Conservation (phyloP, 202 grass and related monocot species). For the Schoenoplectus triqueter region DNA sequence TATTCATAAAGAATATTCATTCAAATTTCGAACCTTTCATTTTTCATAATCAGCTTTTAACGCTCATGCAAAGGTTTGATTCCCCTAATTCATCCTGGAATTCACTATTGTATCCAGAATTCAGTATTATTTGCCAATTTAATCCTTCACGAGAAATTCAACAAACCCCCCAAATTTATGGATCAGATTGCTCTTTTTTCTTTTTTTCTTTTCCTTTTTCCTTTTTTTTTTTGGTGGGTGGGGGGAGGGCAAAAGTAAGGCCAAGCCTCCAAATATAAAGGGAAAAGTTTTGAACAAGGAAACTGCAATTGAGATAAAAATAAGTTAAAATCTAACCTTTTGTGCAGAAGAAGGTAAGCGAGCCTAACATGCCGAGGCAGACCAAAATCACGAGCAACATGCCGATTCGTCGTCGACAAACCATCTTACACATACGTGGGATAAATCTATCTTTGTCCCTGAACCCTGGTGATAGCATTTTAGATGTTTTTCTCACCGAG, state of each 20-base stretch:
- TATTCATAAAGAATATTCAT: too few relatives aligned
- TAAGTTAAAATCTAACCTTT: constrained; percentile 44
- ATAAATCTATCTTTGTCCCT: constrained; percentile 46
- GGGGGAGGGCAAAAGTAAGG: neutral
- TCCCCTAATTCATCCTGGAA: neutral
- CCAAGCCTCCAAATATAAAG: neutral
- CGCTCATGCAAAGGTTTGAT: neutral
- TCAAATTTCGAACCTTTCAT: too few relatives aligned
- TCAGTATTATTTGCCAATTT: neutral
- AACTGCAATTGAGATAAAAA: neutral
- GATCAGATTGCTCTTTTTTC: neutral
- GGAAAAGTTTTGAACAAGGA: neutral
- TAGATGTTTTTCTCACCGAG: constrained; percentile 43
- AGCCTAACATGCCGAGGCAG: constrained; percentile 42
- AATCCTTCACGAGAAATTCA: neutral
- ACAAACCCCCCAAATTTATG: neutral
- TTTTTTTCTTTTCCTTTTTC: neutral
- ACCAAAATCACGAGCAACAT: constrained; percentile 48
- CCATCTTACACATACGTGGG: constrained; percentile 46
- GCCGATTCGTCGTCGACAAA: constrained; percentile 39
- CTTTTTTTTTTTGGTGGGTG: too few relatives aligned
- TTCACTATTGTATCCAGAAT: neutral
- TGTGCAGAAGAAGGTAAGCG: constrained; percentile 40
- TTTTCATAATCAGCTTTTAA: too few relatives aligned
- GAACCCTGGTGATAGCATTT: constrained; percentile 41